These are phyloP conservation scores for Warburgia ugandensis DNA, from an alignment of 164 flowering plant genomes.

Conservation along the genomic window DNA sequence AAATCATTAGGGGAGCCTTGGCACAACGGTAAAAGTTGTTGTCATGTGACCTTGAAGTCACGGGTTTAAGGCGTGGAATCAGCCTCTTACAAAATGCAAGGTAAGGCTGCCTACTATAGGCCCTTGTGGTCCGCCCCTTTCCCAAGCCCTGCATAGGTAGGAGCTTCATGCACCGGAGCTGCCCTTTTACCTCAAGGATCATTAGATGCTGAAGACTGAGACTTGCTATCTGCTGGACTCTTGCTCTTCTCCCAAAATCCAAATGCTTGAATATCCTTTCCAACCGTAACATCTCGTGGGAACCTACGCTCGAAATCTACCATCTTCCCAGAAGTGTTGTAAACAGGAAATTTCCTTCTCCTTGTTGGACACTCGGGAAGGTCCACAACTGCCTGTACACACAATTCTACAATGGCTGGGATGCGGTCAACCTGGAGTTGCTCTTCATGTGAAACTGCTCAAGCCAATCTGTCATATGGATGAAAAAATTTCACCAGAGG, in stretches of 20 bases:
- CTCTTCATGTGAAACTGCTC: conserved; percentile 50
- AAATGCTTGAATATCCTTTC: conserved; percentile 26
- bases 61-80: too few relatives aligned
- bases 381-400: conserved; percentile 52
- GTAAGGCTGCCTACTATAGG: too few relatives aligned
- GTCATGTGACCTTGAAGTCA: too few relatives aligned
- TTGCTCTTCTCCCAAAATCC: conserved; percentile 42
- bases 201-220: conserved; percentile 10
- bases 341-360: conserved; percentile 38
- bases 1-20: too few relatives aligned
- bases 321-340: conserved; percentile 35
- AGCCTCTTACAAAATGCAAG: too few relatives aligned
- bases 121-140: too few relatives aligned
- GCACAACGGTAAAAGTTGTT: too few relatives aligned
- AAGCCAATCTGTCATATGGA: conserved; percentile 48
- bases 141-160: too few relatives aligned
- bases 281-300: conserved; percentile 29
- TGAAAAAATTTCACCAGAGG: conserved; percentile 45
- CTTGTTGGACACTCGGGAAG: conserved; percentile 49
- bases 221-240: conserved; percentile 4
- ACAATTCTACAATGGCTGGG: conserved; percentile 46
- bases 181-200: too few relatives aligned
- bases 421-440: conserved; percentile 37
- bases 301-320: conserved; percentile 48
- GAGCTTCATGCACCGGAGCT: too few relatives aligned